These are phyloP conservation scores for Pseudopyricularia cyperi DNA, from an alignment of 2,329 filamentous ascomycete species.

Conservation along the genomic window DNA sequence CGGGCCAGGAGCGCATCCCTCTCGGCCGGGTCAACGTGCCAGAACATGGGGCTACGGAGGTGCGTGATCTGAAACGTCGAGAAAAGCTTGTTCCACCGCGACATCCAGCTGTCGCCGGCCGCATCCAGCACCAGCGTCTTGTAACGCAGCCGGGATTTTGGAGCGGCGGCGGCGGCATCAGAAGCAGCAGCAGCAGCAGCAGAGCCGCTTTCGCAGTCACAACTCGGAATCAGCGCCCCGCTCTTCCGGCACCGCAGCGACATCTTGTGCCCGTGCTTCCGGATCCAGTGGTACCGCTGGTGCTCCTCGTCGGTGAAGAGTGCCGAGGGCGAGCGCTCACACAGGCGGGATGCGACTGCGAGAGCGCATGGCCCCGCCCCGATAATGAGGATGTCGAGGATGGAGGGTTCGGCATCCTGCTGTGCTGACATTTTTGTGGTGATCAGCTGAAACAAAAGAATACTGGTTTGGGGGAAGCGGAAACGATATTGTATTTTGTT, in stretches of 20 bases:
- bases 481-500: no score
- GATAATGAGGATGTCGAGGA: conserved; percentile 58
- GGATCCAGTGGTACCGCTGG: conserved; percentile 67
- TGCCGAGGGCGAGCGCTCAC: conserved; percentile 60
- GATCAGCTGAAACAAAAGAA: not conserved
- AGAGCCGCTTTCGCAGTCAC: not conserved
- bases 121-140: conserved; percentile 50
- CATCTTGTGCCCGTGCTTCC: conserved; percentile 48
- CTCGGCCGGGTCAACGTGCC: conserved; percentile 66
- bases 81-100: conserved; percentile 59
- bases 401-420: conserved; percentile 5
- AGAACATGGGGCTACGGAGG: conserved; percentile 70
- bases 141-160: conserved; percentile 5
- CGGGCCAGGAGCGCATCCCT: conserved; percentile 61
- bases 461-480: no score
- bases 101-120: conserved; percentile 51
- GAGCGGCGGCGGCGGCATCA: not conserved
- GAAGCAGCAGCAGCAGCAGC: not conserved
- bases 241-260: conserved; percentile 39
- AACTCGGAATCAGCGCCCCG: conserved; percentile 13
- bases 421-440: not conserved
- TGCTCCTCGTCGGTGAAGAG: conserved; percentile 78
- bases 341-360: conserved; percentile 57
- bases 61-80: conserved; percentile 55
- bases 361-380: conserved; percentile 67